Conservation (phyloP, 305 asterid genomes). For the Solanum chacoense region DNA sequence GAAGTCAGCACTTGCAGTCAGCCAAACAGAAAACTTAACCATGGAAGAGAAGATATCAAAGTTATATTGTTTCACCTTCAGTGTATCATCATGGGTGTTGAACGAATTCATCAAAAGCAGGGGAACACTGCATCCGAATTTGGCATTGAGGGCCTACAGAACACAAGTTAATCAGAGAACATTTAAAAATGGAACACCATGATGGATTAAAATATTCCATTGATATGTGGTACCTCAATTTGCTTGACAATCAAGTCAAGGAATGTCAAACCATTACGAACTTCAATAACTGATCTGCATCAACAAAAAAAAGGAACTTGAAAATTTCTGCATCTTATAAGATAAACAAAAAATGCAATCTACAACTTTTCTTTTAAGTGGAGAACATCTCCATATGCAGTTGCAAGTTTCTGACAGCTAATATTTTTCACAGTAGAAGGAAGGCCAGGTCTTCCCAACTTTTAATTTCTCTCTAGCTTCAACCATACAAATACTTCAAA, state of each 20-base stretch:
- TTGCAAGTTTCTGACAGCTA: neutral
- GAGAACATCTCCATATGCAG: neutral
- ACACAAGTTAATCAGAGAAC: neutral
- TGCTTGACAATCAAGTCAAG: conserved; percentile 91
- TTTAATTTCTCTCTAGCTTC: neutral
- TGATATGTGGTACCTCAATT: conserved; percentile 57
- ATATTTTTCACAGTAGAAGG: neutral
- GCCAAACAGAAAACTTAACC: neutral
- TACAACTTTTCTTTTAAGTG: neutral
- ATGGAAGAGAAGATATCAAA: neutral
- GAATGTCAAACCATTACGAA: conserved; percentile 92
- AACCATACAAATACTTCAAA: neutral
- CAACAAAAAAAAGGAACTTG: neutral
- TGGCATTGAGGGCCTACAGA: conserved; percentile 68
- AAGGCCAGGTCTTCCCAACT: neutral
- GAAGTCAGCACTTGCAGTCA: neutral
- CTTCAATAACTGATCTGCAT: conserved; percentile 91
- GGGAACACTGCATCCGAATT: conserved; percentile 86
- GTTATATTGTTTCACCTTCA: conserved; percentile 42
- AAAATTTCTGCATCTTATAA: neutral
- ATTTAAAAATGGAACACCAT: neutral
- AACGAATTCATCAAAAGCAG: conserved; percentile 93
- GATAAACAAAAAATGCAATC: neutral
- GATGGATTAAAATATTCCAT: neutral
- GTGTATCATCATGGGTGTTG: conserved; percentile 93